A percentile compares a stretch with the other conserved stretches of the same genome.
phyloP scores from a whole-genome alignment of 1,139 yeast genomes.

The Geotrichum siamense region DNA sequence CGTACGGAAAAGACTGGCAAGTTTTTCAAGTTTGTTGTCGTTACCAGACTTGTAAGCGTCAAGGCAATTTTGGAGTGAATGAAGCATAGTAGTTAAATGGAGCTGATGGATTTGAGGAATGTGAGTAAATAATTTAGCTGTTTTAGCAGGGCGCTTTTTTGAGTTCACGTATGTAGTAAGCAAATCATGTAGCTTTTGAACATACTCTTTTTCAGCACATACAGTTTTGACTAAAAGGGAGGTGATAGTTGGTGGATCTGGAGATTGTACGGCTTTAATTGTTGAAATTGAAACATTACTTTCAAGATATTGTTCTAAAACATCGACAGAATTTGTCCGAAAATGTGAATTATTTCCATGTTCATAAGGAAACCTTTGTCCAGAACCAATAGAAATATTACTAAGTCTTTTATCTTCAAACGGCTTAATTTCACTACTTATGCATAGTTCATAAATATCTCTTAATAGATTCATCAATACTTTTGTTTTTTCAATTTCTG shows the following conservation, averaged over 20 bases:
- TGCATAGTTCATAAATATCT: slow-evolving; percentile 25
- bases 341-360: not conserved
- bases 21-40: slow-evolving; percentile 17
- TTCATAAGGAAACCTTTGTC: not conserved
- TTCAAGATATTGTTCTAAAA: slow-evolving; percentile 22
- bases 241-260: slow-evolving; percentile 8
- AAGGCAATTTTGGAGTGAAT: slow-evolving; percentile 20
- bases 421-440: slow-evolving; percentile 8
- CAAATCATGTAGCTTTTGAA: slow-evolving; percentile 24
- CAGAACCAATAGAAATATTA: not conserved
- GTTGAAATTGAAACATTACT: slow-evolving; percentile 9
- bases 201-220: slow-evolving; percentile 23
- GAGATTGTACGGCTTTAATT: slow-evolving; percentile 8
- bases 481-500: slow-evolving; percentile 23
- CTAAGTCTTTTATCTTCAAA: slow-evolving; percentile 6
- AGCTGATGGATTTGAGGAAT: slow-evolving; percentile 25
- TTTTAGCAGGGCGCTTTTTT: slow-evolving; percentile 19
- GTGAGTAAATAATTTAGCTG: slow-evolving; percentile 21
- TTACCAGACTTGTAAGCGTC: slow-evolving; percentile 13
- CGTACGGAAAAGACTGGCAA: slow-evolving; percentile 17
- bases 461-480: slow-evolving; percentile 24
- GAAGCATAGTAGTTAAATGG: slow-evolving; percentile 23
- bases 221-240: slow-evolving; percentile 20
- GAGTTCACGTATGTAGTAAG: slow-evolving; percentile 21
- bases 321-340: slow-evolving; percentile 18